Evolutionary conservation across 2,329 filamentous ascomycete genomes (phyloP).

Genomic region (Ophidiomyces ophidiicola): DNA sequence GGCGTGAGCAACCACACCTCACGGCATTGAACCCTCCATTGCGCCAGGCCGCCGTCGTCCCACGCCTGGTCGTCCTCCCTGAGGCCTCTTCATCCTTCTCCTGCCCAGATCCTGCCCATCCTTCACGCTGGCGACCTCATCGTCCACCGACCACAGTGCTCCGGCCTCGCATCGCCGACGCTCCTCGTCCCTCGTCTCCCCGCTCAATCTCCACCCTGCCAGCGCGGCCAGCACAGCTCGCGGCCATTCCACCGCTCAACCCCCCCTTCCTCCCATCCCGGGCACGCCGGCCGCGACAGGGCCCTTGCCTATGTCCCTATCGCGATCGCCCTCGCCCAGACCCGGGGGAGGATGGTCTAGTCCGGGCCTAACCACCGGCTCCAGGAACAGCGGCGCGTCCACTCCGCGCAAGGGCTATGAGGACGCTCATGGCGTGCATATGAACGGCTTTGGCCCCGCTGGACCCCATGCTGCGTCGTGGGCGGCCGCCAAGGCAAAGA

Average conservation of each 20-base stretch:
- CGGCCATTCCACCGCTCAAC: slow-evolving; percentile 19
- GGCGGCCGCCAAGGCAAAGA: slow-evolving; percentile 70
- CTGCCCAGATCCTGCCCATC: neutral
- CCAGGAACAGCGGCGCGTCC: slow-evolving; percentile 43
- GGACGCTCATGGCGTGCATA: slow-evolving; percentile 34
- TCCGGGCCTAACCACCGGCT: slow-evolving; percentile 62
- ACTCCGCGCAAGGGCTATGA: slow-evolving; percentile 47
- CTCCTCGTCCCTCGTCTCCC: slow-evolving; percentile 9
- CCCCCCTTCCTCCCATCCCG: slow-evolving; percentile 43
- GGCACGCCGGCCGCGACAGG: slow-evolving; percentile 48
- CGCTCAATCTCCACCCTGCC: slow-evolving; percentile 10
- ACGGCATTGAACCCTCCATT: no score
- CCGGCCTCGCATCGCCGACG: slow-evolving; percentile 14
- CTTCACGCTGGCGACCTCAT: slow-evolving; percentile 12
- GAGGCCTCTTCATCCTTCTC: neutral
- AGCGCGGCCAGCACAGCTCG: slow-evolving; percentile 4
- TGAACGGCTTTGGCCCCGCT: slow-evolving; percentile 12
- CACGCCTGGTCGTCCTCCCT: neutral
- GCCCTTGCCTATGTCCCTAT: slow-evolving; percentile 59
- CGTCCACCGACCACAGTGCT: slow-evolving; percentile 7
- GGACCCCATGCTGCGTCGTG: slow-evolving; percentile 49
- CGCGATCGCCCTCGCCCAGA: slow-evolving; percentile 74
- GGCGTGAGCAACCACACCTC: no score
- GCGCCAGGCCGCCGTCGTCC: neutral
- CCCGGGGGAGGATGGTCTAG: slow-evolving; percentile 81